Evolutionary conservation across 148 eudicot genomes (phyloP), one percentile per base, ranked within the genome.

Genomic region (Tetragonia tetragonoides): DNA sequence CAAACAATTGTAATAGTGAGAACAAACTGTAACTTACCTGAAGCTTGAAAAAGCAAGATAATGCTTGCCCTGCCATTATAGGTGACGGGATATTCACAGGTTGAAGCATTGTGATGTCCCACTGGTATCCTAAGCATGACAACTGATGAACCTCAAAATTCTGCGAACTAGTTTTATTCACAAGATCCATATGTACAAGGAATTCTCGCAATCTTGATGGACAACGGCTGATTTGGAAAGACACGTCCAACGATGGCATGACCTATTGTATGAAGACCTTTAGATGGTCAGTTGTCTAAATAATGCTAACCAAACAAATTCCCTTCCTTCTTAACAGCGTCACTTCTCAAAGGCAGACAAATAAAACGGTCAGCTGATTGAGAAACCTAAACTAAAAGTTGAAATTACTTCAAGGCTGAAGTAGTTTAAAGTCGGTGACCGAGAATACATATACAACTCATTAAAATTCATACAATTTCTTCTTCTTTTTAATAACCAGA

Each of bases 21-120:
- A 21, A 49, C 42, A 34, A 68, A 63, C 37, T 20, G 40, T 23
- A 77, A 82, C 93, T 79, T 79, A 95, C 99, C 99, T 95, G 91
- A 53, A 95, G 89, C 86, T 86, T 95, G 75, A 93, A 86, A 83
- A 93, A 95, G 81, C 90, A 93, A 76, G 99, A 89, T 51, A 93
- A 80, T 77, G 94, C 87, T 78, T 95, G 97, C 75, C 99, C 99
- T 69, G 95, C 89, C 81, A 78, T 85, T 72, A 95, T 77, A 62
- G 84, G 88, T 47, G 87, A 86, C 37, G 94, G 92, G 70, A 87
- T 64, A 62, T 86, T 88, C 56, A 87, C 73, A 62, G 97, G 92
- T 82, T 89, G 90, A 66, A 91, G 91, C 83, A 95, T 85, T 51
- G 86, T 85, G 75, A 95, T 83, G 61, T 89, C 85, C 97, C 94